phyloP scores from a whole-genome alignment of 805 yeast species.

The Isabelozyma gotoi region DNA sequence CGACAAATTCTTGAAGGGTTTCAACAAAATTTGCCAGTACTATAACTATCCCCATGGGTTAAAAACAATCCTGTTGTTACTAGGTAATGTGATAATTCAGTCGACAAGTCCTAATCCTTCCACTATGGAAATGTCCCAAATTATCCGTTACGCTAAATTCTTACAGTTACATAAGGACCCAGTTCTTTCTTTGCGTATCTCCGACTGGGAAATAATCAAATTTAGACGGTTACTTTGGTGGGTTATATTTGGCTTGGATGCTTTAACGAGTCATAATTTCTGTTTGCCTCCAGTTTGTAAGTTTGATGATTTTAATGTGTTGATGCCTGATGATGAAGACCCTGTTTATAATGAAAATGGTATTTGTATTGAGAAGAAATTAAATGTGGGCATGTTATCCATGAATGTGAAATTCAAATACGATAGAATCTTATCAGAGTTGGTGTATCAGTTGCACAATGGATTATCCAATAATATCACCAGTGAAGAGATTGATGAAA shows the following conservation, averaged over 20 bases:
- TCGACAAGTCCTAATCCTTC: slow-evolving; percentile 58
- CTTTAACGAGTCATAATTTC: slow-evolving; percentile 54
- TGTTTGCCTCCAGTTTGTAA: slow-evolving; percentile 55
- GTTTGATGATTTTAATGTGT: slow-evolving; percentile 54
- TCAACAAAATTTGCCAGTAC: slow-evolving; percentile 49
- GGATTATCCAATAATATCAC: slow-evolving; percentile 44
- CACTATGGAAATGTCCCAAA: slow-evolving; percentile 53
- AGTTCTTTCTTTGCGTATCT: slow-evolving; percentile 47
- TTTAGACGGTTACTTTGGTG: slow-evolving; percentile 63
- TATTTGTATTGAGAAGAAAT: slow-evolving; percentile 28
- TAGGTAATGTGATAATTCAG: slow-evolving; percentile 50
- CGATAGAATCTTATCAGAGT: slow-evolving; percentile 51
- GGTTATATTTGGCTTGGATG: slow-evolving; percentile 62
- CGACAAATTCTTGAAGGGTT: slow-evolving; percentile 48
- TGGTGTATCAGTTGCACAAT: slow-evolving; percentile 52
- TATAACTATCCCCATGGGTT: slow-evolving; percentile 50
- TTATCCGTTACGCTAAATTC: slow-evolving; percentile 56
- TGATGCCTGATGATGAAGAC: slow-evolving; percentile 51
- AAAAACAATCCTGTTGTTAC: slow-evolving; percentile 40
- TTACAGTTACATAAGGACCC: slow-evolving; percentile 63
- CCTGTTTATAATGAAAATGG: slow-evolving; percentile 27
- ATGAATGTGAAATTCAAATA: slow-evolving; percentile 55
- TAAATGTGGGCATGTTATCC: slow-evolving; percentile 48
- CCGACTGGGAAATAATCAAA: slow-evolving; percentile 49
- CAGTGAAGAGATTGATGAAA: slow-evolving; percentile 39